Base-by-base conservation (phyloP, 2,329 filamentous ascomycete species). In the Aspergillus thermomutatus region DNA sequence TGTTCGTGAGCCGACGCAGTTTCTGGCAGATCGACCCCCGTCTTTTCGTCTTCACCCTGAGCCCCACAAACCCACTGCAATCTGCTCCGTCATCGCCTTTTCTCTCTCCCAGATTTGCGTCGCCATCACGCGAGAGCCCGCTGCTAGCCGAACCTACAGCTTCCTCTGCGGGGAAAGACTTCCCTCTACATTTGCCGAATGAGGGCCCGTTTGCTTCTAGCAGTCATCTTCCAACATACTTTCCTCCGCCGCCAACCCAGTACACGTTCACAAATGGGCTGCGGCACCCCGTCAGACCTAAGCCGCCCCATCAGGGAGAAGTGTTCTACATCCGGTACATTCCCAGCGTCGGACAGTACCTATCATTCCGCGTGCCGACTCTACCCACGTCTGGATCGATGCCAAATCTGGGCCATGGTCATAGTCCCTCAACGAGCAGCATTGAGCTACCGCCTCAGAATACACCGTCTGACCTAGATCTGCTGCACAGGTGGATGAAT, bases 11-110 rank as follows among this genome's bases (percentile, higher is more conserved):
- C 56, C 84, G 87, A 43, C 82, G 84, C 59, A 86, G 86, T 66
- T 99, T 97, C 75, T 99, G 94, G 94, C 94, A 97, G 76, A 82
- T 94, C 3, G 91, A 95, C 45, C 85, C 90, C 0, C 84, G 91
- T 5, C 82, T 96, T 51, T 97, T 96, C 70, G 84, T 97, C 49
- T 96, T 96, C 76, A 91, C 90, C 0, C 80, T 93, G 27, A 85
- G 88, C 49, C 90, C 89, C 0, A 78, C 79, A 46, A 65, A 66
- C 27, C 72, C 77, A 45, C 80, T 81, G 3, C 77, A 78, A 0
- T 81, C 79, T 49, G 79, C 79, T 1, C 72, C 74, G 9, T 68
- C 77, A 53, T 82, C 82, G 8, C 81, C 84, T 1, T 78, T 78
- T 56, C 14, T 50, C 21, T 69, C 74, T 25, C 83, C 80, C 17